Conservation (phyloP, 2,329 filamentous ascomycete species). For the Pseudopithomyces maydicus region DNA sequence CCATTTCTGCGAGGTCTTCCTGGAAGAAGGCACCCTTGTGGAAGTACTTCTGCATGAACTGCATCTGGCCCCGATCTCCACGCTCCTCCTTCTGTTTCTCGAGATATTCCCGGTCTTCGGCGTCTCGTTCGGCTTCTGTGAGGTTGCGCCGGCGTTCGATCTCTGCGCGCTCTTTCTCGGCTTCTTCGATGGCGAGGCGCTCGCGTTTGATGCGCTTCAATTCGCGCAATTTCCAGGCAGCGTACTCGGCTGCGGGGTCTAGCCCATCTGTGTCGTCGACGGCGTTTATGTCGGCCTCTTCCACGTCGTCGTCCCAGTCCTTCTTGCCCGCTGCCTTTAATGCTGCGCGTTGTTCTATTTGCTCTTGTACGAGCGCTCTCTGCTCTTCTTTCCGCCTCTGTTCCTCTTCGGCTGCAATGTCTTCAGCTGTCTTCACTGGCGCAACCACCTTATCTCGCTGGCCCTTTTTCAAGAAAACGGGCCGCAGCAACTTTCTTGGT, state of each 20-base stretch:
- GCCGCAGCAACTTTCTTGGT: constrained; percentile 63
- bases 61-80: constrained; percentile 77
- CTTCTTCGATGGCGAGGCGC: constrained; percentile 79
- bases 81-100: constrained; percentile 77
- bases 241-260: constrained; percentile 85
- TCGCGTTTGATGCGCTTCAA: constrained; percentile 86
- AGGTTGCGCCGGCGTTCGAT: constrained; percentile 86
- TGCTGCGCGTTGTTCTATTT: constrained; percentile 80
- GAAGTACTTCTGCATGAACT: constrained; percentile 93
- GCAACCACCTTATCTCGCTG: constrained; percentile 54
- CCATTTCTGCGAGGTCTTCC: constrained; percentile 75
- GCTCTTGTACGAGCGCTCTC: constrained; percentile 83
- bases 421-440: constrained; percentile 43
- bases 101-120: constrained; percentile 81
- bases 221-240: constrained; percentile 93
- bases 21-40: constrained; percentile 97
- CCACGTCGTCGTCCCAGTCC: constrained; percentile 77
- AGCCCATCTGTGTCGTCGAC: constrained; percentile 88
- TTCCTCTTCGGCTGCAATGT: constrained; percentile 55
- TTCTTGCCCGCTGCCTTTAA: constrained; percentile 77
- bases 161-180: constrained; percentile 85
- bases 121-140: constrained; percentile 81
- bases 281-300: constrained; percentile 70
- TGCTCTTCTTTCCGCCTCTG: constrained; percentile 70
- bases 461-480: constrained; percentile 69